Base-by-base conservation (phyloP, 2,329 filamentous ascomycete species). In the Myrmaecium sp. region DNA sequence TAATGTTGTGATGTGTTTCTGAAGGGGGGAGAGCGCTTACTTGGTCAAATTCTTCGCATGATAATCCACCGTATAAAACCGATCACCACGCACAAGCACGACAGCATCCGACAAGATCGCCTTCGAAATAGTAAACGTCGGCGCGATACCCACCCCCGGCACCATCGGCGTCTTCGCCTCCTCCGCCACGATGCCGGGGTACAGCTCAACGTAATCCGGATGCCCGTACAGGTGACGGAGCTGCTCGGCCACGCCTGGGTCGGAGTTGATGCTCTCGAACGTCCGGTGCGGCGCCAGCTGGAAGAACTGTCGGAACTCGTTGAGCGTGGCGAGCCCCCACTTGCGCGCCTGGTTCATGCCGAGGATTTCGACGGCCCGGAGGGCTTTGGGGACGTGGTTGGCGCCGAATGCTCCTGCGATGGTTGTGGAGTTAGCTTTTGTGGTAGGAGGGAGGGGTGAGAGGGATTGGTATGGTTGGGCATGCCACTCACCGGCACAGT, bases 261-360 rank as follows among this genome's bases (percentile, higher is more conserved):
- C 74, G 0, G 74, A 70, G 50, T 84, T 89, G 56, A 86, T 82
- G 26, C 82, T 77, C 49, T 84, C 76, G 31, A 89, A 91, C 0
- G 60, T 76, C 16, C 75, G 68, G 43, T 89, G 74, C 0, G 68
- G 65, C 52, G 76, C 77, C n/a, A 91, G 55, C 2, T 74, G 74
- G 36, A 84, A 81, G 51, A 82, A 79, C 43, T 74, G 70, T 25
- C 81, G 66, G 58, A 86, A 89, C 54, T 89, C 80, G 45, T 89
- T 89, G 29, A 91, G 59, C 0, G 75, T 75, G 0, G 74, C 74
- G 5, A 82, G 56, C 32, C 81, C 74, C 79, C 81, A 89, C 36
- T 66, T 66, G 23, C 81, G 64, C 5, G 74, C 72, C 32, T 82
- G 77, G 21, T 78, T 57, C 32, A 89, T 84, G 18, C 78, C 79